Evolutionary conservation across 75 land plant species (phyloP), one percentile per base, ranked within the genome.

Genomic region (Cupressus sempervirens): DNA sequence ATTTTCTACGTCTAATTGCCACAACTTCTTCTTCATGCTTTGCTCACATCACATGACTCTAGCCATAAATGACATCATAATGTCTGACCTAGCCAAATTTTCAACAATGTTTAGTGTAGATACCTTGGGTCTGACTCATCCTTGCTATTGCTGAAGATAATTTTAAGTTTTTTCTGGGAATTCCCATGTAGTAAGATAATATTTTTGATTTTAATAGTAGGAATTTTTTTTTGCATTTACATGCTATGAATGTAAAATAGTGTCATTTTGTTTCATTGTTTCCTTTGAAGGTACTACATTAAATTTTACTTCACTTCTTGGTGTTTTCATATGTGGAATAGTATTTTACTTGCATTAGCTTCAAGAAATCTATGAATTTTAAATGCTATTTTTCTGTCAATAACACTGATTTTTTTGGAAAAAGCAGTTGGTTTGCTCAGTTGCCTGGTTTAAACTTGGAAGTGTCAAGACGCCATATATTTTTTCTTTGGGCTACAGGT

Each of bases 401-500:
- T 40, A 16, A 0, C 18, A 14, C 80, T 77, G 41, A 16, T 53
- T 41, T 7, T 54, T 56, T 35, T 86, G 88, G 29, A 26, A 81
- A 74, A 30, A 56, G 40, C 88, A 90, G 91, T 41, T 90, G 26
- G 81, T 89, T 41, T 79, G 84, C 13, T 83, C 91, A 15, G 91
- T 85, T 76, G 91, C 88, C 29, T 82, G 73, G 67, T 90, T 84
- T 86, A 86, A 86, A 73, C 26, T 83, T 26, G 82, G 81, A 29
- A 68, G 53, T 35, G 26, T 84, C 52, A 83, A 84, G 43, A 86
- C 90, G 26, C 91, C 91, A 45, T 86, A 88, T 80, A 82, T 90
- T n/a, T 86, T 86, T 86, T 85, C 87, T 46, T 70, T 90, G 86
- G 91, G 90, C 74, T 90, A 84, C 30, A 85, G 91, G 45, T 90